Conservation (phyloP, 129 eudicot species). For the Escallonia rubra region DNA sequence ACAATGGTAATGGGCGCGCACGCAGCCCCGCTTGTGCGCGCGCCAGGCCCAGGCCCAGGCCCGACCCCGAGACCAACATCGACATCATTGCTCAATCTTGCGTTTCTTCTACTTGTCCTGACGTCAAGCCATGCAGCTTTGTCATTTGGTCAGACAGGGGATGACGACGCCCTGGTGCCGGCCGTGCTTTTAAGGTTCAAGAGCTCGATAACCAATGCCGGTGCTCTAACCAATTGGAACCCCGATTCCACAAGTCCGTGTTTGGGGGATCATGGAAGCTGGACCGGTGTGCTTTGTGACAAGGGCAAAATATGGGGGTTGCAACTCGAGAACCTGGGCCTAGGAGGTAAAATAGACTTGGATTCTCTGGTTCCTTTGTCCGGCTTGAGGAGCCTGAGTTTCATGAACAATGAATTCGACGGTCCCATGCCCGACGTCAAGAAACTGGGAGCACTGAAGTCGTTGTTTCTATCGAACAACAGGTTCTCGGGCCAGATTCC, state of each 20-base stretch:
- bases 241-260: slow-evolving; percentile 22
- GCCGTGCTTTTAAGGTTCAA: slow-evolving; percentile 32
- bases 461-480: slow-evolving; percentile 38
- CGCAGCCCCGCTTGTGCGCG: slow-evolving; percentile 36
- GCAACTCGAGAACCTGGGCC: slow-evolving; percentile 43
- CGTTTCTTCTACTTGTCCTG: neutral
- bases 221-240: slow-evolving; percentile 28
- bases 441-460: slow-evolving; percentile 28
- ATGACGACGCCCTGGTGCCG: too few relatives aligned
- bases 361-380: slow-evolving; percentile 26
- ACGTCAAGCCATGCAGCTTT: neutral
- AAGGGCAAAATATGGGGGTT: slow-evolving; percentile 47
- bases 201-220: slow-evolving; percentile 13
- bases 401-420: slow-evolving; percentile 42
- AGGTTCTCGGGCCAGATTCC: slow-evolving; percentile 41
- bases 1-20: slow-evolving; percentile 42
- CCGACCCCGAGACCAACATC: neutral
- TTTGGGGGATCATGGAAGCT: slow-evolving; percentile 7
- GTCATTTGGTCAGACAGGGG: neutral
- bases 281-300: slow-evolving; percentile 46
- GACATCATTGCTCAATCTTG: neutral
- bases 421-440: slow-evolving; percentile 48
- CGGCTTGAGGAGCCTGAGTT: slow-evolving; percentile 35
- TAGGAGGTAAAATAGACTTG: slow-evolving; percentile 33
- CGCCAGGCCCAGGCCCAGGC: slow-evolving; percentile 19